These are phyloP conservation scores for Kodamaea plutei DNA, from an alignment of 1,139 yeast genomes.

Conservation along the genomic window DNA sequence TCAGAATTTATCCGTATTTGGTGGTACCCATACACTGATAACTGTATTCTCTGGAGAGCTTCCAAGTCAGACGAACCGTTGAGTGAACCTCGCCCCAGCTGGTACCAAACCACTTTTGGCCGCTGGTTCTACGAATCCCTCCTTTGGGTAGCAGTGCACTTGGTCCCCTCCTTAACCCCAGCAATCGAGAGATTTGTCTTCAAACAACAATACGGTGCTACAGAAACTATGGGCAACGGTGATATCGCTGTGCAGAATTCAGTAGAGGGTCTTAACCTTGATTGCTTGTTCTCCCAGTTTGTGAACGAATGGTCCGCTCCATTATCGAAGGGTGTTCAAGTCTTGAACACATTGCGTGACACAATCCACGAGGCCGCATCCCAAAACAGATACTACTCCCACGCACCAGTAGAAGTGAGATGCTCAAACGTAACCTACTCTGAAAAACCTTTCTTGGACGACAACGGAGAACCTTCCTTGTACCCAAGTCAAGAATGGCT, in stretches of 20 bases:
- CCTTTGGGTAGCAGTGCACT: slow-evolving; percentile 72
- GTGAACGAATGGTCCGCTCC: slow-evolving; percentile 98
- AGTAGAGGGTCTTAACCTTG: slow-evolving; percentile 90
- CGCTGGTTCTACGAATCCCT: slow-evolving; percentile 74
- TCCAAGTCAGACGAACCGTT: slow-evolving; percentile 60
- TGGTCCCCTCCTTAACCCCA: slow-evolving; percentile 77
- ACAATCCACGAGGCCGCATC: slow-evolving; percentile 60
- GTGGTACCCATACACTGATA: slow-evolving; percentile 95
- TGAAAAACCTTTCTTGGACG: slow-evolving; percentile 36
- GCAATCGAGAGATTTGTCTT: slow-evolving; percentile 80
- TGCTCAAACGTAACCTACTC: slow-evolving; percentile 78
- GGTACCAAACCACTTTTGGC: slow-evolving; percentile 82
- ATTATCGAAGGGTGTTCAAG: slow-evolving; percentile 67
- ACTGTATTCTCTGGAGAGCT: slow-evolving; percentile 90
- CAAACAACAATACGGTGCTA: slow-evolving; percentile 73
- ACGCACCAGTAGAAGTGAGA: slow-evolving; percentile 93
- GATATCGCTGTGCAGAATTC: slow-evolving; percentile 73
- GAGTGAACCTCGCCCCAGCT: slow-evolving; percentile 66
- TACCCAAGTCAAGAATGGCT: slow-evolving; percentile 43
- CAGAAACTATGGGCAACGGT: slow-evolving; percentile 65
- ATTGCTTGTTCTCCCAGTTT: slow-evolving; percentile 88
- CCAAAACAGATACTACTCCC: slow-evolving; percentile 68
- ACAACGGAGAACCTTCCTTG: slow-evolving; percentile 42
- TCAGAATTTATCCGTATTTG: slow-evolving; percentile 90
- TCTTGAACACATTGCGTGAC: slow-evolving; percentile 58